Base-by-base conservation (phyloP, 2,329 filamentous ascomycete species). In the Davidsoniella eucalypti region DNA sequence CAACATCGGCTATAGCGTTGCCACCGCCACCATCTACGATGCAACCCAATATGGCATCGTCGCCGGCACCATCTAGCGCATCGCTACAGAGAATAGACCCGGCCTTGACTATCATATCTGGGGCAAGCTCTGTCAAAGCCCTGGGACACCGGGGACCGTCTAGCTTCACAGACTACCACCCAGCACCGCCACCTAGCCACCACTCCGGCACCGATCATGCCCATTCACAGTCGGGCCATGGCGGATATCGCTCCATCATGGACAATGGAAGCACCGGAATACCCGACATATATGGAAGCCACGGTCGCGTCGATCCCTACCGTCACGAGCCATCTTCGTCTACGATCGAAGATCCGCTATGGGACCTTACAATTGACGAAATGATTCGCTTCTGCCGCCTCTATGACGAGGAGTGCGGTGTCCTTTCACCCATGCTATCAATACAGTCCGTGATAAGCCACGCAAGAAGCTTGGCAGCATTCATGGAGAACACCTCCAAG, bases 401-500 rank as follows among this genome's bases (percentile, higher is more conserved):
- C 0, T 90, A 92, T 60, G 84, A 94, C 56, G 87, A 95, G 58
- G 88, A 95, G 61, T 81, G 93, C 58, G 86, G 86, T 41, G 76
- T 90, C 58, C 93, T 94, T 86, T 94, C 94, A 61, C 90, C 90
- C 0, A 76, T 94, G 3, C 64, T 94, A 44, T 76, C 85, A 56
- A 82, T 94, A 36, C 76, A 83, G 40, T 72, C 72, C 40, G 68
- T 93, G 38, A 78, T 84, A 37, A 68, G 70, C 5, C 84, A 94
- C 61, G 80, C 81, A 5, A 79, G 75, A 54, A 71, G 73, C 53
- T 67, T 94, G 1, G 81, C 80, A 51, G 70, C 75, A 0, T 92
- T 85, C 61, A 78, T 92, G 60, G 83, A 87, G 56, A 60, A 65
- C 0, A 53, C 55, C 9, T 59, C 59, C 3, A 57, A 58, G 5